phyloP scores from a whole-genome alignment of 108 stramenopile genomes.

The Skeletonema marinoi region DNA sequence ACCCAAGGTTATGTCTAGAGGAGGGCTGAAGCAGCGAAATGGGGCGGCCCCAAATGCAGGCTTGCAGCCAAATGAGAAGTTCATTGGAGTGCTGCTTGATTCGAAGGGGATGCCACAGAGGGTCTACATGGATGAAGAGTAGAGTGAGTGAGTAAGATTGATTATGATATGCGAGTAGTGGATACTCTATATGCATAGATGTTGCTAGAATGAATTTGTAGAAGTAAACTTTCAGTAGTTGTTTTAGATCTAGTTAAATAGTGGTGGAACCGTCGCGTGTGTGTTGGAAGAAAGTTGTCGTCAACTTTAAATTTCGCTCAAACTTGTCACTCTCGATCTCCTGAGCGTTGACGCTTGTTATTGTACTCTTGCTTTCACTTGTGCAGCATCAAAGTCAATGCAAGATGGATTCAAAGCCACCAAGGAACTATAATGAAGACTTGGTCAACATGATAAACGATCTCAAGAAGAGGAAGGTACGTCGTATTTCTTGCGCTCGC shows the following conservation, averaged over 20 bases:
- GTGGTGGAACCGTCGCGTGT: no score
- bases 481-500: background rate
- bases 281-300: no score
- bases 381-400: no score
- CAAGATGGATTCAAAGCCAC: background rate
- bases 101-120: conserved; percentile 34
- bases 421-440: background rate
- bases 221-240: no score
- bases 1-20: background rate
- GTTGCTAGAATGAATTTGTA: no score
- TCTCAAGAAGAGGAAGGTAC: background rate
- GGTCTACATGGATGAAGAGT: conserved; percentile 39
- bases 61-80: conserved; percentile 12
- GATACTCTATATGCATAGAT: background rate
- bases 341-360: no score
- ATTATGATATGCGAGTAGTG: background rate
- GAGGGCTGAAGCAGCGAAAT: conserved; percentile 15
- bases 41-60: conserved; percentile 1
- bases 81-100: conserved; percentile 45
- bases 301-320: no score
- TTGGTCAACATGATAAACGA: background rate
- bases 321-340: no score
- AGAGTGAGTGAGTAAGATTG: conserved; percentile 35
- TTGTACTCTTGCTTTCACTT: no score
- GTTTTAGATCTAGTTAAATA: no score